These are phyloP conservation scores for Camellia oleifera DNA, from an alignment of 179 eudicot species.

Conservation along the genomic window DNA sequence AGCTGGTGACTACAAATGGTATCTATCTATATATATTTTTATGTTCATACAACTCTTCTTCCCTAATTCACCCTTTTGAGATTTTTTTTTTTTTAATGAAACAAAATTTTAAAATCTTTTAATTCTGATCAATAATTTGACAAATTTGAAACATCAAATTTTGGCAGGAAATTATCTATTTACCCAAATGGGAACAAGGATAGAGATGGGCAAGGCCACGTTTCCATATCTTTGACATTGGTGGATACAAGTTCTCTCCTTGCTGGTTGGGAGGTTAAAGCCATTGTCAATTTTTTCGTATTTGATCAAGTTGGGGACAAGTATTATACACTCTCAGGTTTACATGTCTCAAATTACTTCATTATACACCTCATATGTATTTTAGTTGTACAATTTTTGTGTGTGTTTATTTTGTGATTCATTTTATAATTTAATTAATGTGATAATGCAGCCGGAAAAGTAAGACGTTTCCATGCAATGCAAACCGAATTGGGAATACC, in stretches of 20 bases:
- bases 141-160: neutral
- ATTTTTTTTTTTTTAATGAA: too few species aligned
- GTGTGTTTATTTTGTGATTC: too few species aligned
- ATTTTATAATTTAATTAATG: too few species aligned
- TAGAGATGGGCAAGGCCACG: conserved; percentile 15
- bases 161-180: conserved; percentile 18
- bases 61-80: too few species aligned
- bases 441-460: neutral
- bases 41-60: too few species aligned
- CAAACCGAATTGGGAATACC: conserved; percentile 19
- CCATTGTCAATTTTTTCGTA: conserved; percentile 15
- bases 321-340: conserved; percentile 14
- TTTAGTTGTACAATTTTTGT: too few species aligned
- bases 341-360: too few species aligned
- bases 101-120: too few species aligned
- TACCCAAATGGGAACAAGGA: conserved; percentile 26
- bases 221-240: conserved; percentile 17
- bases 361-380: too few species aligned
- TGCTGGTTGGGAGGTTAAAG: conserved; percentile 28
- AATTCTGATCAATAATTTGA: too few species aligned
- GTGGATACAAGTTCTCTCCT: conserved; percentile 20
- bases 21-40: neutral
- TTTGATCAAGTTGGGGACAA: conserved; percentile 18
- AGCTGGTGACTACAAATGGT: conserved; percentile 28
- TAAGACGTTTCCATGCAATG: conserved; percentile 21